Evolutionary conservation across 2,329 filamentous ascomycete genomes (phyloP).

Genomic region (Botrytis elliptica): DNA sequence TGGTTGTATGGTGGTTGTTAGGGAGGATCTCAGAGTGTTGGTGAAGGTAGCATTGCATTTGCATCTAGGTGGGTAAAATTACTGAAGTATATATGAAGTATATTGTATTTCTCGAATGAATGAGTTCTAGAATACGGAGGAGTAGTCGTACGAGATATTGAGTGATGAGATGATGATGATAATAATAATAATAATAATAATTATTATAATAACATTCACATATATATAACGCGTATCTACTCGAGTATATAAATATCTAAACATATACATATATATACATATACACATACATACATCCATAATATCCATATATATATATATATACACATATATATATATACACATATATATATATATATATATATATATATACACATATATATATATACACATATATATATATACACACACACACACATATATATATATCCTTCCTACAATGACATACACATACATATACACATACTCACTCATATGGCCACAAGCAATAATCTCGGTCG

Average conservation of each 20-base stretch:
- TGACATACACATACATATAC: background rate
- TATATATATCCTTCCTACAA: background rate
- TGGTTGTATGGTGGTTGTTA: background rate
- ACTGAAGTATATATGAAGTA: background rate
- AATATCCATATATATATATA: no score
- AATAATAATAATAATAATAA: background rate
- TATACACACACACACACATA: background rate
- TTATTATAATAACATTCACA: background rate
- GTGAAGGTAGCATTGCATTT: background rate
- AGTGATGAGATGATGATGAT: background rate
- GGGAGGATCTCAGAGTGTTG: background rate
- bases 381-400: no score
- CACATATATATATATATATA: background rate
- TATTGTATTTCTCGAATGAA: background rate
- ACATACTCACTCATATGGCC: background rate
- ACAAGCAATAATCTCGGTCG: background rate
- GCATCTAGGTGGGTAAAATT: no score
- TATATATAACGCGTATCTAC: no score
- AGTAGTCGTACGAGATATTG: background rate
- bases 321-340: no score
- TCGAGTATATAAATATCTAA: no score
- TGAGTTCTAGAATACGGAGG: background rate
- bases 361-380: no score
- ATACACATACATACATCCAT: no score
- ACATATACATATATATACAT: no score